Conservation (phyloP, 345 rosid genomes). For the Syzygium aqueum region DNA sequence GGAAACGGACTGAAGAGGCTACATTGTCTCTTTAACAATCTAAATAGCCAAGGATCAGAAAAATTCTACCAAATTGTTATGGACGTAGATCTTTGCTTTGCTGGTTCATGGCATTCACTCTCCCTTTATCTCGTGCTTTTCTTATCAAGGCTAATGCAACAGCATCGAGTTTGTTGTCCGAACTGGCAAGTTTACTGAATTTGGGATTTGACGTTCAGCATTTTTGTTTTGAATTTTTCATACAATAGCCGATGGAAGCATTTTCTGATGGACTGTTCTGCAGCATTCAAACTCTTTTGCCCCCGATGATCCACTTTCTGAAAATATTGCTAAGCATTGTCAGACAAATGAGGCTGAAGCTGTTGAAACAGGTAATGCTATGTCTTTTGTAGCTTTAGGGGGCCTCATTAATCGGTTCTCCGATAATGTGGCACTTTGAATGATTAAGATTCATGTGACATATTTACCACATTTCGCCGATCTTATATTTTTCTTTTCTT, state of each 20-base stretch:
- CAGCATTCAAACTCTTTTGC: slow-evolving; percentile 41
- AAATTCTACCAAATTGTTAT: not conserved
- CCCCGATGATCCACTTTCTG: slow-evolving; percentile 49
- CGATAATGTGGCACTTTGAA: not conserved
- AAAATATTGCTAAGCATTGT: slow-evolving; percentile 57
- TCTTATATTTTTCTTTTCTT: not conserved
- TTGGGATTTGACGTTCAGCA: not conserved
- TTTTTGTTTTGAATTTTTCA: not conserved
- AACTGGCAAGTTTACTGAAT: not conserved
- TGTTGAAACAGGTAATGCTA: slow-evolving; percentile 47
- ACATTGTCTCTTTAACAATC: not conserved
- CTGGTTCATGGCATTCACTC: not conserved
- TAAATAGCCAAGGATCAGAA: not conserved
- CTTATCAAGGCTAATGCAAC: not conserved
- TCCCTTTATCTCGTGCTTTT: not conserved
- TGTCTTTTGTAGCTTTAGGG: slow-evolving; percentile 2
- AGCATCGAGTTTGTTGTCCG: not conserved
- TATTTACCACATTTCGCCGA: not conserved
- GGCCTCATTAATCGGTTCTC: not conserved
- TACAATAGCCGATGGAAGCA: not conserved
- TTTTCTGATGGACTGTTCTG: not conserved
- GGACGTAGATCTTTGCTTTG: not conserved
- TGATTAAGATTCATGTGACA: not conserved
- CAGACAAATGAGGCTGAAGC: slow-evolving; percentile 45
- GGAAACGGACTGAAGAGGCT: not conserved